These are phyloP conservation scores for Phytophthora syringae DNA, from an alignment of 352 stramenopile genomes.

Conservation along the genomic window DNA sequence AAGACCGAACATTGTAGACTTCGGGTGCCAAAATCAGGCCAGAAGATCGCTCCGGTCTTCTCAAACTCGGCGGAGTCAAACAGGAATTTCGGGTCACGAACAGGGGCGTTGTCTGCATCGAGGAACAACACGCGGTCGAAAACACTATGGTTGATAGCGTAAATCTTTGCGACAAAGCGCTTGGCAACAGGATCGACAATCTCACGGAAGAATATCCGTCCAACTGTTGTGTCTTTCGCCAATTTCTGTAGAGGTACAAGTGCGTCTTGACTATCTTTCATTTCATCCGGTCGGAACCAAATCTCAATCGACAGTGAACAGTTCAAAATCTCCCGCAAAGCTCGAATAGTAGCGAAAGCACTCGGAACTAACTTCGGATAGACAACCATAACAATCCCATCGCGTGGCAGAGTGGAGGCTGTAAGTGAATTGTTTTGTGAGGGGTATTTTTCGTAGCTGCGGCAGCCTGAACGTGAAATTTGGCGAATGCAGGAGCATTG, in stretches of 20 bases:
- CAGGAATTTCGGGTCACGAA: slow-evolving; percentile 53
- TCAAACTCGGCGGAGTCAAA: slow-evolving; percentile 38
- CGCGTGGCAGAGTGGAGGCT: not conserved
- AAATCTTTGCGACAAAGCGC: slow-evolving; percentile 59
- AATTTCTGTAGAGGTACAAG: slow-evolving; percentile 30
- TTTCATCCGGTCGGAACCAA: slow-evolving; percentile 44
- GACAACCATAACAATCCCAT: slow-evolving; percentile 61
- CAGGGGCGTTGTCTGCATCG: slow-evolving; percentile 61
- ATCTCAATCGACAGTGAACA: slow-evolving; percentile 48
- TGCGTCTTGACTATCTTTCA: slow-evolving; percentile 13
- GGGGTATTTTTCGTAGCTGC: slow-evolving; percentile 3
- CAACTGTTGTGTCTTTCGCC: slow-evolving; percentile 9
- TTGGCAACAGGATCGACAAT: slow-evolving; percentile 37
- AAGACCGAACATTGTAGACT: slow-evolving; percentile 35
- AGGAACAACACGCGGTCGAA: slow-evolving; percentile 57
- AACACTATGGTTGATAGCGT: slow-evolving; percentile 48
- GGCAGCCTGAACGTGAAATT: slow-evolving; percentile 35
- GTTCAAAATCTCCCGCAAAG: slow-evolving; percentile 32
- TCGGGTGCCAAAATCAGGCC: slow-evolving; percentile 34
- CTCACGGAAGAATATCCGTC: slow-evolving; percentile 25
- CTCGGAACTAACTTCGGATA: slow-evolving; percentile 56
- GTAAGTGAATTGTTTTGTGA: not conserved
- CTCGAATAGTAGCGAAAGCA: slow-evolving; percentile 29
- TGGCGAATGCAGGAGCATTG: slow-evolving; percentile 47
- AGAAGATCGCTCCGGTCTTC: slow-evolving; percentile 25